A percentile compares a stretch with the other conserved stretches of the same genome.
Conservation (phyloP, 768 basidiomycete species). For the Boletus barrowsii region DNA sequence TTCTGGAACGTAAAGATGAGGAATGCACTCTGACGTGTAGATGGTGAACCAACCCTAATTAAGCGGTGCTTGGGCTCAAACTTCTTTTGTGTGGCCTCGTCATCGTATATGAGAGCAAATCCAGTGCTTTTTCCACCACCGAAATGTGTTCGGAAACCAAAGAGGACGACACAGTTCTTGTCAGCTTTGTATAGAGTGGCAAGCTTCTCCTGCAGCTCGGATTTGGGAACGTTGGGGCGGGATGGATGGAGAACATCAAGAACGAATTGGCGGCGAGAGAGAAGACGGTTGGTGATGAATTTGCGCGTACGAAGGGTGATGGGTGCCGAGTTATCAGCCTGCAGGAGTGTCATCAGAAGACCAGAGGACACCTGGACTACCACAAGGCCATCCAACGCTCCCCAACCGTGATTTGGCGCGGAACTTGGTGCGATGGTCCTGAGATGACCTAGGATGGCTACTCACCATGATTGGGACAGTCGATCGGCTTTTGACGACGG, state of each 20-base stretch:
- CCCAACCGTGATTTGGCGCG: slow-evolving; percentile 5
- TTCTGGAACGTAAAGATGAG: slow-evolving; percentile 42
- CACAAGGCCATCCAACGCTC: slow-evolving; percentile 27
- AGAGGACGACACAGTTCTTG: slow-evolving; percentile 86
- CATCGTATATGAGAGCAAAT: slow-evolving; percentile 97
- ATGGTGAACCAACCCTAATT: slow-evolving; percentile 68
- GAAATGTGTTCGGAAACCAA: slow-evolving; percentile 93
- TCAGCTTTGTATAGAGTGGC: slow-evolving; percentile 91
- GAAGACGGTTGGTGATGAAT: slow-evolving; percentile 98
- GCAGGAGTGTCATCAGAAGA: slow-evolving; percentile 18
- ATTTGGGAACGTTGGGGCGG: slow-evolving; percentile 89
- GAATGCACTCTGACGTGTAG: not conserved
- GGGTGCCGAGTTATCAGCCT: slow-evolving; percentile 80
- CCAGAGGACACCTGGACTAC: slow-evolving; percentile 20
- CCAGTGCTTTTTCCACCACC: slow-evolving; percentile 98
- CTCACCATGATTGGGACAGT: slow-evolving; percentile 37
- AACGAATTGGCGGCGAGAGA: slow-evolving; percentile 94
- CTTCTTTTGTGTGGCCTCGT: slow-evolving; percentile 90
- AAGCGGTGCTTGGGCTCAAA: slow-evolving; percentile 97
- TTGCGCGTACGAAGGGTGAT: slow-evolving; percentile 97
- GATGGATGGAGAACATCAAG: slow-evolving; percentile 95
- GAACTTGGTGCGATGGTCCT: slow-evolving; percentile 1
- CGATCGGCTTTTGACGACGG: slow-evolving; percentile 16
- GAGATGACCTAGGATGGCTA: slow-evolving; percentile 10
- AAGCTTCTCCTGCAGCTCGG: slow-evolving; percentile 90